phyloP scores from a whole-genome alignment of 1,139 yeast species.

The Suhomyces wounanorum region DNA sequence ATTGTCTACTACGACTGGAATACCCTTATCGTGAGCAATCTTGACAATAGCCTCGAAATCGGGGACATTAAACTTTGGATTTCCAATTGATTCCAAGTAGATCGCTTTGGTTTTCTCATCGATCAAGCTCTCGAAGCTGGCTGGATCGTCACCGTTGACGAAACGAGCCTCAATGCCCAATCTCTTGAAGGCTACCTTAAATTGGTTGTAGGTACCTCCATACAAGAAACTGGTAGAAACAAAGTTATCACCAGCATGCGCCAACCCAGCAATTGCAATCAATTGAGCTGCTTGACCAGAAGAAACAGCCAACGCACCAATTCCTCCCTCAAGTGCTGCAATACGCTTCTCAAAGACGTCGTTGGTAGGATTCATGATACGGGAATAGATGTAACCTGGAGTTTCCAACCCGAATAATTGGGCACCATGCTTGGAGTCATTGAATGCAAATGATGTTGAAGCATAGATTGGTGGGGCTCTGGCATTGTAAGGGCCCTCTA shows the following conservation, averaged over 20 bases:
- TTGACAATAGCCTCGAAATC: slow-evolving; percentile 78
- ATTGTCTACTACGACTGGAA: slow-evolving; percentile 93
- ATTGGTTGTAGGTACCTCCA: slow-evolving; percentile 96
- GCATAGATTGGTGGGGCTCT: slow-evolving; percentile 94
- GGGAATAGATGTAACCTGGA: slow-evolving; percentile 82
- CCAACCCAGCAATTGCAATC: slow-evolving; percentile 78
- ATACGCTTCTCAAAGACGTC: slow-evolving; percentile 89
- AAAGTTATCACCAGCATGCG: slow-evolving; percentile 87
- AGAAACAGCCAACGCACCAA: slow-evolving; percentile 84
- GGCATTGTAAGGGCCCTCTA: slow-evolving; percentile 63
- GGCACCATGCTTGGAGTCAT: slow-evolving; percentile 89
- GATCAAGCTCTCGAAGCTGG: slow-evolving; percentile 68
- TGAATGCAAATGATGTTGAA: slow-evolving; percentile 82
- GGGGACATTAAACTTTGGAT: slow-evolving; percentile 91
- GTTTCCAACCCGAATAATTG: slow-evolving; percentile 81
- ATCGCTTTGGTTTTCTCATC: slow-evolving; percentile 88
- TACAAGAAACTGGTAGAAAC: slow-evolving; percentile 85
- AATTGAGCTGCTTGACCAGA: slow-evolving; percentile 97
- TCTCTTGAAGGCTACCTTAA: slow-evolving; percentile 87
- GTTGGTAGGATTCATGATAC: slow-evolving; percentile 90
- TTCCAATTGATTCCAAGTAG: slow-evolving; percentile 89
- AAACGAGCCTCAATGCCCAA: slow-evolving; percentile 84
- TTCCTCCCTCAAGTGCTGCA: slow-evolving; percentile 91
- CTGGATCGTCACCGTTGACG: slow-evolving; percentile 74
- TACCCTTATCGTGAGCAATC: slow-evolving; percentile 83